Evolutionary conservation across 345 rosid species (phyloP), one percentile per base, ranked within the genome.

Genomic region (Litchi chinensis): DNA sequence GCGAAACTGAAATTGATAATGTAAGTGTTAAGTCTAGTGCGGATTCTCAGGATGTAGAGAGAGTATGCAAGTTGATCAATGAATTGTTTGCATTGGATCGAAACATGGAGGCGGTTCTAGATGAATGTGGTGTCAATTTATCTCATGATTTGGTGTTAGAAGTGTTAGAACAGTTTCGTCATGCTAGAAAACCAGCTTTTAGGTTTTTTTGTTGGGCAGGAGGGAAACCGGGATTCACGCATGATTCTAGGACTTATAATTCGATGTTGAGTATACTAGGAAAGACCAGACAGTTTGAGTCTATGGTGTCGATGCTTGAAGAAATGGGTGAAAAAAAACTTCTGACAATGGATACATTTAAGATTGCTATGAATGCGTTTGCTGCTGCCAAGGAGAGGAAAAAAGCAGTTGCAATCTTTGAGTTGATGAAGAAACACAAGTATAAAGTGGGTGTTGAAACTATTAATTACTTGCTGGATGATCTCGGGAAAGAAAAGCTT

Each of bases 41-140:
- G 0, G 86, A 90, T 76, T 87, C 83, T 0, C 68, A 71, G 71
- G 95, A 91, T 85, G 92, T 91, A 22, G 92, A 86, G 75, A 87
- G 89, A 78, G 90, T 94, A 22, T 91, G 98, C 89, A 91, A 89
- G 90, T 92, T 93, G 90, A 94, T 96, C 48, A 92, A 93, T 32
- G 97, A 93, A 84, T 87, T 96, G 86, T 91, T 94, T 57, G 86
- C 87, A 0, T 81, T 91, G 73, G 98, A 96, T 82, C 85, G 93
- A 40, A 96, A 96, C 82, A 90, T 94, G 98, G 98, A 96, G 84
- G 91, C 97, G 1, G 97, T 94, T 78, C 88, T 96, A 48, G 94
- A 93, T 79, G 95, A 89, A 83, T 89, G 88, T 83, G 83, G 89
- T 4, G 71, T 94, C 8, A 68, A 76, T 66, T 75, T 93, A 59